These are phyloP conservation scores for Pichia insulana DNA, from an alignment of 805 yeast species.

Conservation along the genomic window DNA sequence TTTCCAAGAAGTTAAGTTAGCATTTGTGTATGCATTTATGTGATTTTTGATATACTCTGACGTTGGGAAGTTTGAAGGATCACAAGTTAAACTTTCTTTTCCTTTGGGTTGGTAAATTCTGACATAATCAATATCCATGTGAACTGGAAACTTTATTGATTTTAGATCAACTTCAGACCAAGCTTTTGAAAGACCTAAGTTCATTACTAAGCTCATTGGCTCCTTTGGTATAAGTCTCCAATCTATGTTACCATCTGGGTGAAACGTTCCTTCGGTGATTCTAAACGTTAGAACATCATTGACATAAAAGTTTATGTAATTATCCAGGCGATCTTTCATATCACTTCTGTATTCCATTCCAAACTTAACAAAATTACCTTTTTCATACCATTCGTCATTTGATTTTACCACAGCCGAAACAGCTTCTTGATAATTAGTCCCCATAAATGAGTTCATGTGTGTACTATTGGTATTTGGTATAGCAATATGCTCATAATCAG, in stretches of 20 bases:
- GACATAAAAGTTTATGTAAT: constrained; percentile 30
- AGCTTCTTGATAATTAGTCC: constrained; percentile 34
- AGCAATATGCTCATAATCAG: constrained; percentile 30
- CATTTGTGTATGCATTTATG: constrained; percentile 27
- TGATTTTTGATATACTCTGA: constrained; percentile 14
- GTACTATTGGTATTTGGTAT: constrained; percentile 26
- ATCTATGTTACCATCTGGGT: constrained; percentile 46
- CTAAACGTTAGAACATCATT: constrained; percentile 25
- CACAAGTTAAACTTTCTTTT: constrained; percentile 28
- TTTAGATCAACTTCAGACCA: constrained; percentile 35
- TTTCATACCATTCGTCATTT: constrained; percentile 31
- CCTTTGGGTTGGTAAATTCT: constrained; percentile 33
- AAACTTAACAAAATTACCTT: constrained; percentile 26
- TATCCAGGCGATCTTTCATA: constrained; percentile 16
- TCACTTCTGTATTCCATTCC: constrained; percentile 30
- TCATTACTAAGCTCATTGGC: constrained; percentile 75
- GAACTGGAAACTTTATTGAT: constrained; percentile 29
- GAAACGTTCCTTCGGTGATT: constrained; percentile 28
- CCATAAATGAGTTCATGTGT: constrained; percentile 31
- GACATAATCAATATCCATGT: constrained; percentile 32
- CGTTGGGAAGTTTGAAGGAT: constrained; percentile 32
- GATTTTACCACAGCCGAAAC: constrained; percentile 30
- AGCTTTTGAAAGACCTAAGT: constrained; percentile 64
- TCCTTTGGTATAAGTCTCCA: constrained; percentile 72
- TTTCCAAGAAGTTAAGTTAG: constrained; percentile 31